These are phyloP conservation scores for Themeda triandra DNA, from an alignment of 176 grass and related monocot genomes.

Conservation along the genomic window DNA sequence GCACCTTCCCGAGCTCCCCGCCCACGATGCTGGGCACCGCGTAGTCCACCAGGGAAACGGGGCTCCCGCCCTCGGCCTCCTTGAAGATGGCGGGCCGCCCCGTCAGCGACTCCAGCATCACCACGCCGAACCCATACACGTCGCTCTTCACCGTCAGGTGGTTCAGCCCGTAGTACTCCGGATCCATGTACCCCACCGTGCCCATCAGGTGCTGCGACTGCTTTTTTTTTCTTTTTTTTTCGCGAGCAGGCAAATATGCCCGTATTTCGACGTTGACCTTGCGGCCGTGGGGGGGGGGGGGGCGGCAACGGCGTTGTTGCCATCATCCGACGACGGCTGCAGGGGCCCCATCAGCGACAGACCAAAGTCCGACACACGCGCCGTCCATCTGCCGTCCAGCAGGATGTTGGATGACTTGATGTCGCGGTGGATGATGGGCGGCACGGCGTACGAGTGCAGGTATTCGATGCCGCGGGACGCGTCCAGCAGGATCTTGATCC, in stretches of 20 bases:
- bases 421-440: slow-evolving; percentile 57
- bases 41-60: slow-evolving; percentile 33
- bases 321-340: too few relatives aligned
- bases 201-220: too few relatives aligned
- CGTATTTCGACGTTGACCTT: too few relatives aligned
- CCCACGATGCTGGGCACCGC: slow-evolving; percentile 25
- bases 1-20: slow-evolving; percentile 26
- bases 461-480: slow-evolving; percentile 83
- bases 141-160: slow-evolving; percentile 52
- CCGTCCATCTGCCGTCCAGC: slow-evolving; percentile 63
- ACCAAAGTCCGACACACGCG: slow-evolving; percentile 70
- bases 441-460: slow-evolving; percentile 66
- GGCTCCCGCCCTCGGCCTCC: not conserved
- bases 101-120: slow-evolving; percentile 66
- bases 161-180: slow-evolving; percentile 49
- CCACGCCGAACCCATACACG: slow-evolving; percentile 76
- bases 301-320: too few relatives aligned
- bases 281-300: too few relatives aligned
- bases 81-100: slow-evolving; percentile 48
- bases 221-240: rapidly evolving
- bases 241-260: too few relatives aligned
- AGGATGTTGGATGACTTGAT: slow-evolving; percentile 94
- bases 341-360: too few relatives aligned
- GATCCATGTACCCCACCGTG: slow-evolving; percentile 98
- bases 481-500: slow-evolving; percentile 72